Evolutionary conservation across 371 early-diverging fungal genomes (phyloP).

Genomic region (Mucor lusitanicus): DNA sequence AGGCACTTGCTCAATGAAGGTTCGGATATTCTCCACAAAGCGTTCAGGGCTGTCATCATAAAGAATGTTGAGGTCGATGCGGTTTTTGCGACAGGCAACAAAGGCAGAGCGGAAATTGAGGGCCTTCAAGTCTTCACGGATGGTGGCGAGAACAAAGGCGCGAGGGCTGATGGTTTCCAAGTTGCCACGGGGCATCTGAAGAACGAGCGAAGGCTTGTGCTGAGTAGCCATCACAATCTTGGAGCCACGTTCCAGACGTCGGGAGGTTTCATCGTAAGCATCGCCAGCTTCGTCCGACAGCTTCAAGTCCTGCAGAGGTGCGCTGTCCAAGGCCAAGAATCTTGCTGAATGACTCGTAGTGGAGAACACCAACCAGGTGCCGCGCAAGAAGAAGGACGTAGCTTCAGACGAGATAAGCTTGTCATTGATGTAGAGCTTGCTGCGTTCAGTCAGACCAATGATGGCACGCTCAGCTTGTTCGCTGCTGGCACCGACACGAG

Average conservation of each 20-base stretch:
- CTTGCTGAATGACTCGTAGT: conserved; percentile 84
- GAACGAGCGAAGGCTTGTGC: conserved; percentile 69
- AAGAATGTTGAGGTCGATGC: conserved; percentile 92
- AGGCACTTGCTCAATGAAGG: conserved; percentile 77
- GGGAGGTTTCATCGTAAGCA: conserved; percentile 72
- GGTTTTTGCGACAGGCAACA: conserved; percentile 82
- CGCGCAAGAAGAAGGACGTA: conserved; percentile 87
- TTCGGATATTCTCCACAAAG: conserved; percentile 68
- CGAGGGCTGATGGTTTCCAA: conserved; percentile 95
- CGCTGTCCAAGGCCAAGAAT: conserved; percentile 64
- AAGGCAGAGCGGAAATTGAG: conserved; percentile 82
- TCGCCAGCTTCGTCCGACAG: conserved; percentile 52
- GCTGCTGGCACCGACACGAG: conserved; percentile 43
- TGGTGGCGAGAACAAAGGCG: conserved; percentile 83
- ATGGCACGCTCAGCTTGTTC: conserved; percentile 45
- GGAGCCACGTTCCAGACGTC: conserved; percentile 92
- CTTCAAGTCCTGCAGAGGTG: conserved; percentile 42
- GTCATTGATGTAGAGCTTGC: conserved; percentile 79
- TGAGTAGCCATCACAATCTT: conserved; percentile 81
- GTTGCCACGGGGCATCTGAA: conserved; percentile 98
- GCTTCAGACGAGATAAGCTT: conserved; percentile 72
- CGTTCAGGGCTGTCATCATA: conserved; percentile 74
- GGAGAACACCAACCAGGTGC: conserved; percentile 81
- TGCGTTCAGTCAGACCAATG: conserved; percentile 78
- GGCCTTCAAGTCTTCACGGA: conserved; percentile 73